Evolutionary conservation across 1,139 yeast genomes (phyloP).

Genomic region (Yamadazyma aaseri): DNA sequence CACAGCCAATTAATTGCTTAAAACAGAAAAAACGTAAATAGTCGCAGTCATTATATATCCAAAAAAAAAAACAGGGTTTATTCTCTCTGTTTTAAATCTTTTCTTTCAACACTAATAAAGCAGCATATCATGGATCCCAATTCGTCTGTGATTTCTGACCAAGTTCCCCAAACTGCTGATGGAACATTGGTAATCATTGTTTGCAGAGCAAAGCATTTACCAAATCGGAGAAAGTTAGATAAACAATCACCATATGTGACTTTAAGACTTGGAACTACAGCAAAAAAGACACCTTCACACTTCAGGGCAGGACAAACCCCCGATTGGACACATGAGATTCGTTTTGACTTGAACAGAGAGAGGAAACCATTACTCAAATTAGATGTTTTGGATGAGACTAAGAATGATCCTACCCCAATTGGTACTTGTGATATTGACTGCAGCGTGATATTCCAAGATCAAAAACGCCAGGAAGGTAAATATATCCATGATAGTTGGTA

Average conservation of each 20-base stretch:
- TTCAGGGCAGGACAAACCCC: slow-evolving; percentile 92
- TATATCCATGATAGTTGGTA: slow-evolving; percentile 79
- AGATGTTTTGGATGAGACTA: slow-evolving; percentile 84
- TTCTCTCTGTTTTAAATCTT: background rate
- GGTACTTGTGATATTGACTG: slow-evolving; percentile 82
- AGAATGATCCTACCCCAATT: slow-evolving; percentile 80
- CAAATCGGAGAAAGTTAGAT: slow-evolving; percentile 78
- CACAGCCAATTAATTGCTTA: slow-evolving; percentile 2
- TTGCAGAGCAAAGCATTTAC: slow-evolving; percentile 67
- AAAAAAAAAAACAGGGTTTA: too few species aligned
- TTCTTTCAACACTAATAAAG: too few species aligned
- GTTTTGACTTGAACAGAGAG: slow-evolving; percentile 64
- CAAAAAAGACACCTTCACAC: slow-evolving; percentile 70
- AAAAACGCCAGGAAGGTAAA: slow-evolving; percentile 64
- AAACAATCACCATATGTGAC: slow-evolving; percentile 89
- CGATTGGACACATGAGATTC: slow-evolving; percentile 74
- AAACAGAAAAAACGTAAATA: background rate
- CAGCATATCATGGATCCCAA: slow-evolving; percentile 10
- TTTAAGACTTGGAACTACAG: slow-evolving; percentile 75
- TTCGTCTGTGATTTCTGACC: slow-evolving; percentile 6
- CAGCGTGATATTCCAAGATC: slow-evolving; percentile 55
- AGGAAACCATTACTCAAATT: slow-evolving; percentile 63
- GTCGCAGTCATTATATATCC: background rate
- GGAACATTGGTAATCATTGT: slow-evolving; percentile 47
- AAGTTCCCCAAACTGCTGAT: slow-evolving; percentile 39